Base-by-base conservation (phyloP, 2,329 filamentous ascomycete genomes). In the Nemania serpens region DNA sequence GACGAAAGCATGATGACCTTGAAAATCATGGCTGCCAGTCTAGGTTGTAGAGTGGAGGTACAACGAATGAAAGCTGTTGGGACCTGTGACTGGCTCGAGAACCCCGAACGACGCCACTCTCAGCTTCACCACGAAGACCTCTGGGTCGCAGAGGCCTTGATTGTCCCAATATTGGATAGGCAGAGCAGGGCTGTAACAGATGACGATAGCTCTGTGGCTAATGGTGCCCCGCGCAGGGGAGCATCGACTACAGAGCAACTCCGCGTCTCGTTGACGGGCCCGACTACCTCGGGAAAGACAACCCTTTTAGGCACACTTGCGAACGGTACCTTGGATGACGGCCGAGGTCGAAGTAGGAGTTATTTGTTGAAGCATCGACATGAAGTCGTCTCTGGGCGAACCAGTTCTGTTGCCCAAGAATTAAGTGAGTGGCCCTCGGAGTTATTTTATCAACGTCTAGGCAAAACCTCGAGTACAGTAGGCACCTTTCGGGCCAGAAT, bases 401-500 rank as follows among this genome's bases (percentile, higher is more conserved):
- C 95, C 1, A 97, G 93, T 72, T 98, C 94, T 5, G 89, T 99
- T 46, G 91, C 95, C 0, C 94, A 97, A 71, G 95, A 98, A 74
- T 81, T 99, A 10, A 85, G 25, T 29, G 25, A 29, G 25, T 29
- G 25, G 25, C 25, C 25, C 25, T 29, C 25, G 7, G 25, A 29
- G 4, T 7, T 29, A 29, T 29, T 29, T 29, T 29, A 29, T 29
- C 25, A 29, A 4, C 7, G 25, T 29, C 25, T 29, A 29, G 25
- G 25, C 25, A 29, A 29, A 29, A 4, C 7, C 7, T 29, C 25
- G 25, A 29, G 7, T 7, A 29, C 25, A 29, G 7, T 29, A 3
- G 25, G 25, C 25, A 4, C 25, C 25, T 29, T 29, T 29, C 25
- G 25, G 25, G 25, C 7, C 25, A 29, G 7, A 29, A 29, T 29